Base-by-base conservation (phyloP, 208 protist species). In the Crithidia thermophila region DNA sequence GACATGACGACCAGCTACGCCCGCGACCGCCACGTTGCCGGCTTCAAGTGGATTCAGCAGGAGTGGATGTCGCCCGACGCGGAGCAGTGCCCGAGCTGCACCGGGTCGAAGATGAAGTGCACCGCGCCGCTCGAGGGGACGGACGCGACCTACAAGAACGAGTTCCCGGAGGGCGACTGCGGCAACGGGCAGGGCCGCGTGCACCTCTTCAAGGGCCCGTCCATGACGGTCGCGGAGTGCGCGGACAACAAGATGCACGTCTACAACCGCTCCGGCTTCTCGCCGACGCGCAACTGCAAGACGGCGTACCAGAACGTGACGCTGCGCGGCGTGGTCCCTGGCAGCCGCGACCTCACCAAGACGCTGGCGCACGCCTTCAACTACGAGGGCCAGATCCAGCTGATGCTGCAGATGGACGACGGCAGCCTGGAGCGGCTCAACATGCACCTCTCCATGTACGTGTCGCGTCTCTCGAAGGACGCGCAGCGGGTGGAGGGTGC, bases 251-350 rank as follows among this genome's bases (percentile, higher is more conserved):
- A 37, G 10, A 87, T 91, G 83, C 72, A 84, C 79, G 77, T 91
- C 23, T 87, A 76, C 62, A 83, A 87, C 71, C 78, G 67, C 33
- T 63, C 71, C 61, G 88, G 88, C 50, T 88, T 94, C 75, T 91
- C 88, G n/a, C 31, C 84, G 20, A 62, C 88, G 40, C 62, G 45
- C 16, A 40, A 68, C 70, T 94, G 88, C 77, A 59, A 58, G 14
- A 82, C 79, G 27, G 82, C 59, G 10, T 90, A 82, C 71, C 88
- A 94, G 65, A 94, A 94, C 71, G 58, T 94, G 55, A 94, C 88
- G 33, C 67, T 94, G 57, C 88, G 88, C 53, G 88, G 88, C 27
- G 75, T 91, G 16, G 68, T 81, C 25, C 75, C 79, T 6, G 88
- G 88, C 43, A 94, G 88, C 77, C 58, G 65, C 21, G 18, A 30